Conservation (phyloP, 345 rosid genomes). For the Chamaenerion angustifolium region DNA sequence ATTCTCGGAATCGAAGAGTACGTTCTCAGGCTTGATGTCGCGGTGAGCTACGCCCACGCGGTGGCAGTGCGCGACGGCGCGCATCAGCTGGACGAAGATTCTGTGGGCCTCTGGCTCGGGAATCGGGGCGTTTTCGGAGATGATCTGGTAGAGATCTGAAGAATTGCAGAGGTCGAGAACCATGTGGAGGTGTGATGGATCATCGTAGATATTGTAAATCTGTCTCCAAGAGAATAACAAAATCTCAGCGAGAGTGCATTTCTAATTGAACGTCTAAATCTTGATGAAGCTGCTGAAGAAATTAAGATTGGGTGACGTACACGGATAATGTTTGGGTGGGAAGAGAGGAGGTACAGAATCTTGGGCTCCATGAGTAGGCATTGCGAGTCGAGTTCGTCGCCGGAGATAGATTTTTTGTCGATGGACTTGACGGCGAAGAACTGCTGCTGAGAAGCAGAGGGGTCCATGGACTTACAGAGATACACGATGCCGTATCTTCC, state of each 20-base stretch:
- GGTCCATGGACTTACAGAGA: constrained; percentile 20
- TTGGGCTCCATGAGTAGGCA: constrained; percentile 47
- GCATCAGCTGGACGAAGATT: constrained; percentile 27
- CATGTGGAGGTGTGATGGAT: constrained; percentile 38
- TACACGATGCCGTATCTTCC: constrained; percentile 54
- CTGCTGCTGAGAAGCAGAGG: constrained; percentile 12
- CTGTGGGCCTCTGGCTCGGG: constrained; percentile 35
- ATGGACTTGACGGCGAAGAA: constrained; percentile 53
- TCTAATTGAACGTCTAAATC: not conserved
- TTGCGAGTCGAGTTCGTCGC: constrained; percentile 44
- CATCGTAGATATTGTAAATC: constrained; percentile 43
- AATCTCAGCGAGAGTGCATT: not conserved
- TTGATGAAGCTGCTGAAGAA: constrained; percentile 16
- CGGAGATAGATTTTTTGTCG: constrained; percentile 33
- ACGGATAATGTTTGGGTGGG: constrained; percentile 53
- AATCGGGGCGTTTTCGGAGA: constrained; percentile 20
- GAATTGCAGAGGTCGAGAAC: constrained; percentile 55
- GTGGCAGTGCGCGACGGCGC: constrained; percentile 43
- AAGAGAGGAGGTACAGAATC: constrained; percentile 49
- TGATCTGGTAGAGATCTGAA: constrained; percentile 34
- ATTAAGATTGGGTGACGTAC: constrained; percentile 21
- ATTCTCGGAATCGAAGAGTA: constrained; percentile 23
- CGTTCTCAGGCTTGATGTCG: constrained; percentile 50
- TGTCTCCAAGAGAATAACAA: constrained; percentile 7
- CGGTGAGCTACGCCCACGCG: constrained; percentile 39